Conservation (phyloP, 768 basidiomycete species). For the Boletus vermiculosoides region DNA sequence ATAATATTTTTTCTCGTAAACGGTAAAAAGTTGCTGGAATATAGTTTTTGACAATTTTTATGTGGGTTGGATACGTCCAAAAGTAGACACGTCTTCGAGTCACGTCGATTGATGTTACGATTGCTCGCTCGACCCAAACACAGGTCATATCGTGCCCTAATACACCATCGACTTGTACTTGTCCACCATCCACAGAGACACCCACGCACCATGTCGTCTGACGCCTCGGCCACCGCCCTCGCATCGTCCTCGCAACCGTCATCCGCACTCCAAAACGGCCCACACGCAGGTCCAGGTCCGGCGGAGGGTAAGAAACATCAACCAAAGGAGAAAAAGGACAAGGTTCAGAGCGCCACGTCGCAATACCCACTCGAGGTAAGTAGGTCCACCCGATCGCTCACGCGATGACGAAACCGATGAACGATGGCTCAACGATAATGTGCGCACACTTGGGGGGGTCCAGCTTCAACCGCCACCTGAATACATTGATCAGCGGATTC, state of each 20-base stretch:
- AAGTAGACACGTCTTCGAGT: slow-evolving; percentile 21
- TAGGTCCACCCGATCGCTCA: neutral
- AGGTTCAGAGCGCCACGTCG: slow-evolving; percentile 32
- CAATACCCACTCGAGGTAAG: slow-evolving; percentile 65
- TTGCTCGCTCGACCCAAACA: slow-evolving; percentile 30
- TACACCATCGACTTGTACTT: slow-evolving; percentile 11
- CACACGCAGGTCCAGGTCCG: slow-evolving; percentile 34
- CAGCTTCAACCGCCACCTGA: slow-evolving; percentile 76
- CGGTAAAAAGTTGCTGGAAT: no score
- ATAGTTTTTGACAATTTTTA: no score
- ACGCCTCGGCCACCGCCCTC: slow-evolving; percentile 30
- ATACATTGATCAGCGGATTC: slow-evolving; percentile 87
- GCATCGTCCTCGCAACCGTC: slow-evolving; percentile 57
- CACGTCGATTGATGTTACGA: slow-evolving; percentile 32
- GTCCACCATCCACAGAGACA: slow-evolving; percentile 1
- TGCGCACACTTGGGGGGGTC: slow-evolving; percentile 37
- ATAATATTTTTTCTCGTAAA: no score
- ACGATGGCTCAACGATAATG: neutral
- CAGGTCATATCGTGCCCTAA: slow-evolving; percentile 24
- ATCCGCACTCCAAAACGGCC: slow-evolving; percentile 43
- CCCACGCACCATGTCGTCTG: slow-evolving; percentile 47
- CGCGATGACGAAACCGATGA: neutral
- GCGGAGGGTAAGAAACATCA: slow-evolving; percentile 35
- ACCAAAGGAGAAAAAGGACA: slow-evolving; percentile 47
- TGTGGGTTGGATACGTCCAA: slow-evolving; percentile 22